A percentile compares a stretch with the other conserved stretches of the same genome.
Evolutionary conservation across 2,329 filamentous ascomycete species (phyloP).

Genomic region (Colletotrichum siamense): DNA sequence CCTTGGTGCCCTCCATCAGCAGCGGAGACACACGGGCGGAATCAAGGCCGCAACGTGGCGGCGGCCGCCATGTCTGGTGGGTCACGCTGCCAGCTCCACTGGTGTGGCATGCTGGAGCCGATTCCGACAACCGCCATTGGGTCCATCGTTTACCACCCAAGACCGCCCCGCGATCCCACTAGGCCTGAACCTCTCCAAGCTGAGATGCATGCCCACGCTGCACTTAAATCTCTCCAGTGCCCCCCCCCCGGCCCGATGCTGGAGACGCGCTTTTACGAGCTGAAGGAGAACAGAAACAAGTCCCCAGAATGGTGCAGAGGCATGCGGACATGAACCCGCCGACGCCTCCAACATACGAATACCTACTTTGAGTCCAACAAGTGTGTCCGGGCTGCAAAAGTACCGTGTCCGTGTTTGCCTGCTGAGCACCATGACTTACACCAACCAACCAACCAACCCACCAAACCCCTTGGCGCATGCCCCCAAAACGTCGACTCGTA

Average conservation of each 20-base stretch:
- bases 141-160: neutral
- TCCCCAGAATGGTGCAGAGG: neutral
- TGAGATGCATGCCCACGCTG: neutral
- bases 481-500: neutral
- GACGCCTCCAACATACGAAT: neutral
- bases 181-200: neutral
- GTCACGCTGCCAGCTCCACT: neutral
- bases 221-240: neutral
- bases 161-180: neutral
- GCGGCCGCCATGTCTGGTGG: neutral
- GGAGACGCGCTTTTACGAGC: neutral
- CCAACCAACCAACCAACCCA: neutral
- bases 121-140: neutral
- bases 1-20: neutral
- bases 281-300: neutral
- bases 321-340: neutral
- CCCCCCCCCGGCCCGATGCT: neutral
- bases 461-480: neutral
- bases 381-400: neutral
- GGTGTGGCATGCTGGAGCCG: neutral
- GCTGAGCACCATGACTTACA: neutral
- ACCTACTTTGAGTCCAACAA: neutral
- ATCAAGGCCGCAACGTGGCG: constrained; percentile 4
- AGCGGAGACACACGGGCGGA: neutral
- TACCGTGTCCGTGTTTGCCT: neutral